Evolutionary conservation across 108 stramenopile species (phyloP).

Genomic region (Asterionellopsis glacialis): DNA sequence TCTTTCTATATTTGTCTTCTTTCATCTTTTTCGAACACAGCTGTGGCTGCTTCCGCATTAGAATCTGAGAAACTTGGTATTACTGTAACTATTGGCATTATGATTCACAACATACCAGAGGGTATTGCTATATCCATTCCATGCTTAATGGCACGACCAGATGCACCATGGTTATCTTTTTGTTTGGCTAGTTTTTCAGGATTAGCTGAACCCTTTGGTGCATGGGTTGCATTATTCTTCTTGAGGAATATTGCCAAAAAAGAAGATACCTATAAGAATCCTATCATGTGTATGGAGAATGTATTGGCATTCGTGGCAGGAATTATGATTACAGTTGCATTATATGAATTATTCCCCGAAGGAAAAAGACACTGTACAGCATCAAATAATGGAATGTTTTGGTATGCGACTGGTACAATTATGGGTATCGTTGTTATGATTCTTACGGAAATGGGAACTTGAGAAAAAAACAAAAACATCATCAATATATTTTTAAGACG

Average conservation of each 20-base stretch:
- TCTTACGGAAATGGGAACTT: slow-evolving; percentile 29
- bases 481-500: too few relatives aligned
- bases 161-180: slow-evolving; percentile 70
- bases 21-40: neutral
- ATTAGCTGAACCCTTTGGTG: slow-evolving; percentile 72
- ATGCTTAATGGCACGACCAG: slow-evolving; percentile 72
- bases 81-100: slow-evolving; percentile 72
- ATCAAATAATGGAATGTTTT: slow-evolving; percentile 15
- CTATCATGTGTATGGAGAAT: slow-evolving; percentile 57
- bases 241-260: neutral
- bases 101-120: slow-evolving; percentile 85
- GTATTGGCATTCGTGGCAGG: slow-evolving; percentile 82
- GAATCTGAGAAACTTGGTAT: slow-evolving; percentile 66
- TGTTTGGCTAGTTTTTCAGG: slow-evolving; percentile 65
- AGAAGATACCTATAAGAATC: neutral
- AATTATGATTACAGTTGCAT: slow-evolving; percentile 75
- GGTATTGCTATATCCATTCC: slow-evolving; percentile 82
- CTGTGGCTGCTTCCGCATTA: slow-evolving; percentile 56
- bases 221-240: slow-evolving; percentile 46
- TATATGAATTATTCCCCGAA: slow-evolving; percentile 77
- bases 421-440: slow-evolving; percentile 52
- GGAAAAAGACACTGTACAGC: slow-evolving; percentile 35
- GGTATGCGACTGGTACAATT: slow-evolving; percentile 24
- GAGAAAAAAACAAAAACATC: too few relatives aligned
- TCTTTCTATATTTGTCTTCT: too few relatives aligned